Percentiles rank a stretch among this genome's conserved stretches.
These are phyloP conservation scores for Lindgomyces ingoldianus DNA, from an alignment of 495 filamentous ascomycete species.

Conservation along the genomic window DNA sequence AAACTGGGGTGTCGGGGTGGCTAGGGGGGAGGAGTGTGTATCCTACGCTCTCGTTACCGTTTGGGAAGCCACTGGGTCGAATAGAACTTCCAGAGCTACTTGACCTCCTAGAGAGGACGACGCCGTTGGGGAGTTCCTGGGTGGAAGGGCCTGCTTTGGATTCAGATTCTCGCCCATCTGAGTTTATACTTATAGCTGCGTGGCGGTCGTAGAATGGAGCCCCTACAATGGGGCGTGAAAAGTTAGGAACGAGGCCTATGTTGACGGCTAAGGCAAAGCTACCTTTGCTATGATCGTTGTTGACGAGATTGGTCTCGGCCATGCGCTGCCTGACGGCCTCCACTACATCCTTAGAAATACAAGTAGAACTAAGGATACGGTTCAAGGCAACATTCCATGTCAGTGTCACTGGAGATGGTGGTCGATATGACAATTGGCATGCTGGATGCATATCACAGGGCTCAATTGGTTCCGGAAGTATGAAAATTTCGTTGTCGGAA, in stretches of 20 bases:
- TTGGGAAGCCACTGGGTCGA: no score
- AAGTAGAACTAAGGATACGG: neutral
- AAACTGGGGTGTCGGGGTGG: neutral
- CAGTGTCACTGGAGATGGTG: neutral
- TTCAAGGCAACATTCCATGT: neutral
- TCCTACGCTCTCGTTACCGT: no score
- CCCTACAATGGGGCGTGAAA: neutral
- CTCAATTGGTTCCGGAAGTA: no score
- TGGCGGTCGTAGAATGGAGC: conserved; percentile 1
- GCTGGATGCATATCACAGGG: no score
- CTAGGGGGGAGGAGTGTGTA: neutral
- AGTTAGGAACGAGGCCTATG: conserved; percentile 18
- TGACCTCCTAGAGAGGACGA: no score
- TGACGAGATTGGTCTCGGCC: neutral
- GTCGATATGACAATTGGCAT: no score
- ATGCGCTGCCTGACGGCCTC: neutral
- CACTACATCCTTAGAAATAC: neutral
- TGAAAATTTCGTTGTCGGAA: no score
- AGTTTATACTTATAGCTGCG: neutral
- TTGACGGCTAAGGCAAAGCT: neutral
- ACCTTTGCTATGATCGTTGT: neutral
- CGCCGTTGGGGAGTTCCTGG: no score
- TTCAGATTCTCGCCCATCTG: neutral
- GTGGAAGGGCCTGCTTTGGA: no score
- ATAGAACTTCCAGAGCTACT: no score